Conservation (phyloP, 495 filamentous ascomycete species). For the Annulohypoxylon stygium region DNA sequence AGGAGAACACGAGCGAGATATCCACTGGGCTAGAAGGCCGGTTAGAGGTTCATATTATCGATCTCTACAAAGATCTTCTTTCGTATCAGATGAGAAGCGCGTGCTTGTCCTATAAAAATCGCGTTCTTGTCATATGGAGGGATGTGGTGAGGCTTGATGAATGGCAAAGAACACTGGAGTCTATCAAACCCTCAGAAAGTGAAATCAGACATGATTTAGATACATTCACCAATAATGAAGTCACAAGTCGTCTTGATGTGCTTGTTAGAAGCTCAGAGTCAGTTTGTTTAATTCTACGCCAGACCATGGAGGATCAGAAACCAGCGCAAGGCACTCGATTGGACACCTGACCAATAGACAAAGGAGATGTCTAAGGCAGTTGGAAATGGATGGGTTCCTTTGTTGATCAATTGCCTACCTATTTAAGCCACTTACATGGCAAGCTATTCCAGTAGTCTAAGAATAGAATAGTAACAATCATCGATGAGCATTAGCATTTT, state of each 20-base stretch:
- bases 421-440: too few species aligned
- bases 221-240: neutral
- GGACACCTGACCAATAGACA: too few species aligned
- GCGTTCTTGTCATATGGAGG: neutral
- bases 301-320: neutral
- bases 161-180: neutral
- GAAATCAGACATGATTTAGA: neutral
- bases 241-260: neutral
- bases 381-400: too few species aligned
- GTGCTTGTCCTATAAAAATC: neutral
- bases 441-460: too few species aligned
- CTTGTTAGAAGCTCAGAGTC: neutral
- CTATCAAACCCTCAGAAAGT: neutral
- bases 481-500: too few species aligned
- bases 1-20: neutral
- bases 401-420: too few species aligned
- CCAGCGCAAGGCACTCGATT: neutral
- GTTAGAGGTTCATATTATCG: neutral
- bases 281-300: neutral
- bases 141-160: neutral
- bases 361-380: too few species aligned
- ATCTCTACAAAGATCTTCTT: neutral
- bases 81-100: neutral
- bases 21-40: neutral
- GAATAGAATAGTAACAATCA: too few species aligned